Evolutionary conservation across 306 rosid species (phyloP).

Genomic region (Malus asiatica): DNA sequence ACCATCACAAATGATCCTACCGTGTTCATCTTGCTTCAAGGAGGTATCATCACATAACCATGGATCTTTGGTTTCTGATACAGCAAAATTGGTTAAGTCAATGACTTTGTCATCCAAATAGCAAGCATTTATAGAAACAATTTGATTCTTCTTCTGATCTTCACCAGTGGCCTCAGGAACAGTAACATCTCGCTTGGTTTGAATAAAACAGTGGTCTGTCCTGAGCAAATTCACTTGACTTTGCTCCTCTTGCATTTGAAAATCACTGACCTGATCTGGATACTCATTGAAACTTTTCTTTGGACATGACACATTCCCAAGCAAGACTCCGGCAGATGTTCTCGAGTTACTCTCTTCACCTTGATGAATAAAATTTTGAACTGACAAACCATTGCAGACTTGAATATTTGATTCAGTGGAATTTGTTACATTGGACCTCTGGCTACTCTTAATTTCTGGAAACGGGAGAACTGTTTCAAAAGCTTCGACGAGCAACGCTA

Average conservation of each 20-base stretch:
- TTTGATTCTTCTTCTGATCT: slow-evolving; percentile 19
- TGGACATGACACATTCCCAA: slow-evolving; percentile 17
- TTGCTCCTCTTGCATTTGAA: slow-evolving; percentile 18
- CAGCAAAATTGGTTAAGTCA: slow-evolving; percentile 11
- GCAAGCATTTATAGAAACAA: slow-evolving; percentile 11
- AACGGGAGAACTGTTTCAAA: slow-evolving; percentile 68
- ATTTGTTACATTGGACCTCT: slow-evolving; percentile 16
- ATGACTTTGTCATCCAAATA: slow-evolving; percentile 14
- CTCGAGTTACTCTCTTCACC: slow-evolving; percentile 12
- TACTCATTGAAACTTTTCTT: slow-evolving; percentile 10
- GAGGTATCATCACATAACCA: slow-evolving; percentile 14
- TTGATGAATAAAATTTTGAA: slow-evolving; percentile 20
- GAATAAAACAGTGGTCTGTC: slow-evolving; percentile 2
- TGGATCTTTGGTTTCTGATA: slow-evolving; percentile 23
- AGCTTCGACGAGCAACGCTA: slow-evolving; percentile 66
- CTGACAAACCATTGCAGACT: slow-evolving; percentile 14
- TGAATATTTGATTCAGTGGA: slow-evolving; percentile 29
- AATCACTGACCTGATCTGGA: slow-evolving; percentile 12
- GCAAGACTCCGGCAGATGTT: slow-evolving; percentile 13
- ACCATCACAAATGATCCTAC: slow-evolving; percentile 26
- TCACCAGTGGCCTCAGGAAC: slow-evolving; percentile 19
- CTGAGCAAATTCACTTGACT: slow-evolving; percentile 9
- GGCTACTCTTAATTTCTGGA: slow-evolving; percentile 32
- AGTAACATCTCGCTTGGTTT: neutral
- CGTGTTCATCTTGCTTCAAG: slow-evolving; percentile 16